These are phyloP conservation scores for Magnolia changhungtana DNA, from an alignment of 164 flowering plant genomes.

Conservation along the genomic window DNA sequence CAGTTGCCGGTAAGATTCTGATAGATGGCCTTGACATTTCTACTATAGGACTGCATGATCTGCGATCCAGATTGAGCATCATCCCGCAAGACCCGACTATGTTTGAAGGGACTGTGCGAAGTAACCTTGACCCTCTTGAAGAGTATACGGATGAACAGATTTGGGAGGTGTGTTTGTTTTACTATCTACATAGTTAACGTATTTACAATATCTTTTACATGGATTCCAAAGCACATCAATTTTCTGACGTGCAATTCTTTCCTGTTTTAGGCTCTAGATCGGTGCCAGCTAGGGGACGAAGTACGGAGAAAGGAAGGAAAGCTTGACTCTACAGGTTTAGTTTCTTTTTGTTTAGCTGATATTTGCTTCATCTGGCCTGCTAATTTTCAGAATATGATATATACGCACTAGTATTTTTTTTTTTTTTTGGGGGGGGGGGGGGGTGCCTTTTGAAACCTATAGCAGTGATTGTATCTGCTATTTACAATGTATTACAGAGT, in stretches of 20 bases:
- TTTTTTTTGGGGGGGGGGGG: too few relatives aligned
- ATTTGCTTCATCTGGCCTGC: too few relatives aligned
- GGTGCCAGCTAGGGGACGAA: constrained; percentile 41
- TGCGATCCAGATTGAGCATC: constrained; percentile 41
- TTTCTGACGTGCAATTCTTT: not conserved
- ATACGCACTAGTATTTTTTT: not conserved
- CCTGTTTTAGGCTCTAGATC: constrained; percentile 36
- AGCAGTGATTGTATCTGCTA: too few relatives aligned
- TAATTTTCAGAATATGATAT: not conserved
- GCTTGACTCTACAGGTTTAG: constrained; percentile 36
- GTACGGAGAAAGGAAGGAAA: constrained; percentile 34
- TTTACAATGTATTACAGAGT: not conserved
- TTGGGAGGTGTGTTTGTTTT: constrained; percentile 34
- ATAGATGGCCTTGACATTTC: constrained; percentile 39
- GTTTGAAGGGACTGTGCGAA: constrained; percentile 43
- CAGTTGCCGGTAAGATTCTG: constrained; percentile 30
- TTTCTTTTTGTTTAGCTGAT: not conserved
- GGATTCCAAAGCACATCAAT: not conserved
- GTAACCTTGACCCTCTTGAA: constrained; percentile 42
- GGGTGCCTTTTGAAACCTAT: not conserved
- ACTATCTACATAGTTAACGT: not conserved
- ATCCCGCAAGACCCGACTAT: constrained; percentile 51
- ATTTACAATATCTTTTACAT: not conserved
- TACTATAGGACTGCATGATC: constrained; percentile 40
- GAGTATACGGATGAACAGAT: constrained; percentile 43